Base-by-base conservation (phyloP, 495 filamentous ascomycete genomes). In the Mytilinidion resinicola region DNA sequence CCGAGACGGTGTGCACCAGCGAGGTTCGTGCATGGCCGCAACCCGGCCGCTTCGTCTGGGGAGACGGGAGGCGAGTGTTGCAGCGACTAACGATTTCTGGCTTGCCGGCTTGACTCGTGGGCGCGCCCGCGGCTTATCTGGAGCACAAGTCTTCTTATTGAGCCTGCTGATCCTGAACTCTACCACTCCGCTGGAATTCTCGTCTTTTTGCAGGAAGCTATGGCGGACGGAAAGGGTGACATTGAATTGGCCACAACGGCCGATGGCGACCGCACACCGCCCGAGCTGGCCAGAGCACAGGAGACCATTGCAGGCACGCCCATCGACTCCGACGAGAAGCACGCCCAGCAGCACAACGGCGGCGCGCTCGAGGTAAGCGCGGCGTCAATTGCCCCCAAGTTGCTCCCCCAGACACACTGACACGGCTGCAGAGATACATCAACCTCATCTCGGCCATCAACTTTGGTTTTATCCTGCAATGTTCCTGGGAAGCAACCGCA, bases 401-500 rank as follows among this genome's bases (percentile, higher is more conserved):
- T 30, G 25, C 25, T 30, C 25, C 25, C 25, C 10, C 53, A 61
- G 54, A 30, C 60, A 30, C 25, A 30, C 25, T 30, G 25, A 30
- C 25, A 30, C 25, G 2, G 25, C 25, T 30, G 25, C 46, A 66
- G 59, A 53, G 63, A 35, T 66, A 61, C 62, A 61, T 68, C 59
- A 60, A 52, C 49, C 38, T 63, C 9, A 49, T 58, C 11, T 55
- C 66, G 1, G 58, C 55, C 15, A 52, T 69, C 42, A 55, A 55
- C 35, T 70, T 70, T 43, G 56, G 57, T 15, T 51, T 63, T 15
- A 63, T 55, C 9, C 56, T 69, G 2, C 68, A 63, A 30, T 56
- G 51, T 21, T 69, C 67, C 10, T 71, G 69, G 69, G 69, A 69
- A 49, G 69, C 58, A 12, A 43, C 65, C 37, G 69, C 60, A 3